Conservation (phyloP, 495 filamentous ascomycete species). For the Xylaria longipes region DNA sequence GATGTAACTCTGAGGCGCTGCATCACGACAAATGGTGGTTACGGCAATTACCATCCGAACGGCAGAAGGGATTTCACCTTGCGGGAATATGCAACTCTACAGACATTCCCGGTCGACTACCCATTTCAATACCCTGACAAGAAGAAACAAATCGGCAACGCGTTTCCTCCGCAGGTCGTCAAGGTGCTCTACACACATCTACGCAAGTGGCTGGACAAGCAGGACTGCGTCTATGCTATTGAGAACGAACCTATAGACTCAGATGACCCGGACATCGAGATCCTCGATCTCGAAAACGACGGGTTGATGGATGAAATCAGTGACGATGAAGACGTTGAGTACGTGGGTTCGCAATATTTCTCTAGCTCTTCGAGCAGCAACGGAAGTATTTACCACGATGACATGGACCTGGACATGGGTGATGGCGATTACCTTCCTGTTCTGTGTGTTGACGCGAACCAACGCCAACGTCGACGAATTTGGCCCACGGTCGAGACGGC, state of each 20-base stretch:
- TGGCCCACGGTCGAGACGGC: background rate
- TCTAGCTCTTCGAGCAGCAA: background rate
- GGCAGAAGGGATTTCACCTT: constrained; percentile 71
- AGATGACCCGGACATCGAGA: constrained; percentile 26
- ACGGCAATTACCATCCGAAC: constrained; percentile 71
- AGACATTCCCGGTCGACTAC: constrained; percentile 74
- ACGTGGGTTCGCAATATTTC: constrained; percentile 21
- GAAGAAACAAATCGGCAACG: constrained; percentile 85
- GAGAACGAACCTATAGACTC: constrained; percentile 32
- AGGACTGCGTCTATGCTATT: constrained; percentile 52
- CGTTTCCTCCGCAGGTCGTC: constrained; percentile 74
- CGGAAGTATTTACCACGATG: background rate
- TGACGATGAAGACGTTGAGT: constrained; percentile 28
- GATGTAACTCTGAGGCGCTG: constrained; percentile 56
- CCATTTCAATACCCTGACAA: constrained; percentile 59
- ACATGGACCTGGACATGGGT: constrained; percentile 11
- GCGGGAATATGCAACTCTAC: constrained; percentile 76
- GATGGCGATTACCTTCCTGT: background rate
- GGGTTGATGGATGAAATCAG: background rate
- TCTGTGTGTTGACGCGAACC: constrained; percentile 16
- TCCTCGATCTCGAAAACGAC: constrained; percentile 27
- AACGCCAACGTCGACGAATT: constrained; percentile 4
- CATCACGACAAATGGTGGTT: constrained; percentile 73
- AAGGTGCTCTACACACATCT: constrained; percentile 65
- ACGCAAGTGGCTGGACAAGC: constrained; percentile 59